Percentiles rank a stretch among this genome's conserved stretches.
Conservation (phyloP, 331 rosid species). For the Quercus tomentella region DNA sequence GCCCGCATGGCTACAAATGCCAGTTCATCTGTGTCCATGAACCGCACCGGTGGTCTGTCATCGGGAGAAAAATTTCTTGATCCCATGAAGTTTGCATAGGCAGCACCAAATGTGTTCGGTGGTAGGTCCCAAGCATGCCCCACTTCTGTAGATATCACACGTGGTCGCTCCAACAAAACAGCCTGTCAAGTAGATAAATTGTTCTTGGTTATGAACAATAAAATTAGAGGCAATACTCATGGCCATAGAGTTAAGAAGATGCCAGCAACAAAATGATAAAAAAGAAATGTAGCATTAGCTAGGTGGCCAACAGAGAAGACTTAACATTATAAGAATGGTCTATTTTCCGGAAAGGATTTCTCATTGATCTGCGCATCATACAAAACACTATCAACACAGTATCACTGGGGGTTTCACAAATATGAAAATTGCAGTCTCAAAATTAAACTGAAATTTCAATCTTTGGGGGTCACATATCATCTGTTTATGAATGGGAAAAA, state of each 20-base stretch:
- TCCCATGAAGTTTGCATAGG: conserved; percentile 93
- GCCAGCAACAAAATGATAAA: not conserved
- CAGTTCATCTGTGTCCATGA: conserved; percentile 80
- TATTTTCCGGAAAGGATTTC: not conserved
- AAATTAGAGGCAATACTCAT: not conserved
- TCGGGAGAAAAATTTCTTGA: conserved; percentile 92
- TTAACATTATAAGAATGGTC: not conserved
- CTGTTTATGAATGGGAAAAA: not conserved
- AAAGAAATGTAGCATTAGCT: not conserved
- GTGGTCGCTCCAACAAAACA: conserved; percentile 66
- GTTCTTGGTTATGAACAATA: not conserved
- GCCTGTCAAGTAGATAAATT: conserved; percentile 43
- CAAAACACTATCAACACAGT: not conserved
- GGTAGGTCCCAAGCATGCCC: conserved; percentile 93
- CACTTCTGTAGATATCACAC: conserved; percentile 67
- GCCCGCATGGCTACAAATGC: conserved; percentile 81
- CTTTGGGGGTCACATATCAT: not conserved
- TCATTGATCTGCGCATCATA: not conserved
- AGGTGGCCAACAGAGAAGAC: not conserved
- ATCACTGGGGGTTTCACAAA: not conserved
- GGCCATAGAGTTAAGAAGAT: not conserved
- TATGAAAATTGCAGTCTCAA: not conserved
- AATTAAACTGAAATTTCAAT: not conserved
- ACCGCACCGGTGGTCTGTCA: conserved; percentile 86
- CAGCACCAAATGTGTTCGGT: conserved; percentile 75